Evolutionary conservation across 2,329 filamentous ascomycete species (phyloP), one percentile per base, ranked within the genome.

Genomic region (Claviceps sp.): DNA sequence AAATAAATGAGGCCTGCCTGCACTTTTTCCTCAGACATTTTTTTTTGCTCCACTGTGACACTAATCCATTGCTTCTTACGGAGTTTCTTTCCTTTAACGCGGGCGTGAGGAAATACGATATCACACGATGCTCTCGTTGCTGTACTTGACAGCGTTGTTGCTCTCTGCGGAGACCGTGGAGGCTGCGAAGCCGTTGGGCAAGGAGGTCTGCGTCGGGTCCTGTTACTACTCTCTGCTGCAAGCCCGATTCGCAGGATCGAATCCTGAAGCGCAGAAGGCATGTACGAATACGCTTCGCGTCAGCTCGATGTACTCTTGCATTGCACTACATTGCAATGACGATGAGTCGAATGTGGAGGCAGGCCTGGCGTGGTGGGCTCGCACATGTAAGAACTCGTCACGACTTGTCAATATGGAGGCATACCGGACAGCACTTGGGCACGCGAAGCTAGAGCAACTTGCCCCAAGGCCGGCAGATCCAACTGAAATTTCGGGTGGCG

Each of bases 191-290:
- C 57, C 57, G 14, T 49, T 58, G 7, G 56, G 55, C 11, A 26
- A 48, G 10, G 30, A 59, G 39, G 54, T 57, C n/a, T 59, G 57
- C 52, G 54, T 53, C 22, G 57, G 53, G 13, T 52, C 57, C 2
- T 59, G 57, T 39, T 59, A 59, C 52, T 55, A 57, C 48, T 47
- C 56, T n/a, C 50, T 59, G 10, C 43, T 51, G 50, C 55, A 57
- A 50, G 22, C 50, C 37, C 57, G 53, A 13, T 59, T 51, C 46
- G 47, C 50, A 13, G 57, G 50, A 3, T 44, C 52, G 17, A 52
- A 51, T 26, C 48, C 45, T 19, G 55, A 53, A 13, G 56, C 50
- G 2, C 50, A 59, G 52, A 50, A 48, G 4, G 55, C 53, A 14
- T 59, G 57, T 30, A 53, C 54, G 34, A 56, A 59, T 38, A 53